phyloP scores from a whole-genome alignment of 768 basidiomycete genomes.

The Kwoniella mangroviensis region DNA sequence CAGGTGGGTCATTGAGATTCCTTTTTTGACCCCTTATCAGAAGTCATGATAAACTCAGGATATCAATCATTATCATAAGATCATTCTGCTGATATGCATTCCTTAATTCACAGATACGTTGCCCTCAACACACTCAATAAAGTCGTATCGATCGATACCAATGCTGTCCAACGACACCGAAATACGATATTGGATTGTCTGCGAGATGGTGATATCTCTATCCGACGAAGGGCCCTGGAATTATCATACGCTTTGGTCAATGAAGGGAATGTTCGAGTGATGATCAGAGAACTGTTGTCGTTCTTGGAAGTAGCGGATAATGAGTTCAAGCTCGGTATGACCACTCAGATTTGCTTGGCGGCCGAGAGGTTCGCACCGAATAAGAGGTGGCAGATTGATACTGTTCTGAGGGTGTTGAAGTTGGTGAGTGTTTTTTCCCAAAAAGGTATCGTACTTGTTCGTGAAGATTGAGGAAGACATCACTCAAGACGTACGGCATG shows the following conservation, averaged over 20 bases:
- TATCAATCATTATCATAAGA: too few relatives aligned
- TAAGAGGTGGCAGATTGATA: slow-evolving; percentile 99
- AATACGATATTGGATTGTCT: slow-evolving; percentile 99
- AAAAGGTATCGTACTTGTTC: too few relatives aligned
- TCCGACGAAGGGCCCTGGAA: slow-evolving; percentile 92
- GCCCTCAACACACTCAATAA: slow-evolving; percentile 98
- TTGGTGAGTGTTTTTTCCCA: slow-evolving; percentile 64
- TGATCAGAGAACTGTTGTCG: slow-evolving; percentile 87
- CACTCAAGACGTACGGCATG: neutral
- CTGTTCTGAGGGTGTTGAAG: slow-evolving; percentile 87
- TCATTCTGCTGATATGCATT: too few relatives aligned
- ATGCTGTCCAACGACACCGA: slow-evolving; percentile 95
- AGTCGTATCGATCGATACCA: slow-evolving; percentile 95
- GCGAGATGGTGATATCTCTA: slow-evolving; percentile 98
- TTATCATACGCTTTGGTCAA: slow-evolving; percentile 96
- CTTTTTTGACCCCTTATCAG: too few relatives aligned
- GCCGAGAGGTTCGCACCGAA: slow-evolving; percentile 97
- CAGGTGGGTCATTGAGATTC: too few relatives aligned
- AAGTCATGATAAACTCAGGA: too few relatives aligned
- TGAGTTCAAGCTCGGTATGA: slow-evolving; percentile 97
- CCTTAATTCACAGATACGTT: too few relatives aligned
- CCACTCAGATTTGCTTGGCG: slow-evolving; percentile 92
- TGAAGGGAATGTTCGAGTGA: slow-evolving; percentile 87
- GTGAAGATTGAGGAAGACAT: too few relatives aligned
- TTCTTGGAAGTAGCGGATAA: slow-evolving; percentile 99